phyloP scores from a whole-genome alignment of 176 grass and related monocot genomes.

The Phyllostachys edulis region DNA sequence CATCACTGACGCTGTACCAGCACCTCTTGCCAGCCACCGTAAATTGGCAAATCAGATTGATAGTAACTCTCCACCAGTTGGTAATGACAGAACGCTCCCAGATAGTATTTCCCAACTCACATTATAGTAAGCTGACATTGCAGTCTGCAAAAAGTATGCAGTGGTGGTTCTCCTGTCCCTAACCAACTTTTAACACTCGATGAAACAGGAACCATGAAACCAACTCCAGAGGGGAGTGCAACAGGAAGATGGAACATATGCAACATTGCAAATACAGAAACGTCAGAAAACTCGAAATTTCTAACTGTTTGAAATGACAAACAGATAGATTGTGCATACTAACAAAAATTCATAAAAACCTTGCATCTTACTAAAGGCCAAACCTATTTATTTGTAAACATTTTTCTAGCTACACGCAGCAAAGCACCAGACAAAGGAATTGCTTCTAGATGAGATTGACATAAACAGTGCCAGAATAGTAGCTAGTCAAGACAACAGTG shows the following conservation, averaged over 20 bases:
- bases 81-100: slow-evolving; percentile 16
- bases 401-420: not conserved
- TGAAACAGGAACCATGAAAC: slow-evolving; percentile 18
- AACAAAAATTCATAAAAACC: slow-evolving; percentile 1
- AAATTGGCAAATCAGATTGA: no score
- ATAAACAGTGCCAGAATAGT: not conserved
- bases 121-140: slow-evolving; percentile 37
- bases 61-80: slow-evolving; percentile 34
- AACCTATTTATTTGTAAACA: not conserved
- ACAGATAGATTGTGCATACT: not conserved
- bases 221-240: not conserved
- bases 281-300: not conserved
- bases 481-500: no score
- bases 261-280: not conserved
- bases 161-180: slow-evolving; percentile 37
- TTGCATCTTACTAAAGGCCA: not conserved
- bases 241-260: not conserved
- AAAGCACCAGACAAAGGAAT: not conserved
- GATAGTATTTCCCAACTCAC: slow-evolving; percentile 32
- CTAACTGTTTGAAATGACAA: not conserved
- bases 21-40: no score
- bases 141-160: slow-evolving; percentile 16
- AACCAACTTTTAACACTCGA: slow-evolving; percentile 22
- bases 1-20: not conserved
- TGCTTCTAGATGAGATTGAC: slow-evolving; percentile 27